Conservation (phyloP, 2,329 filamentous ascomycete genomes). For the Claviceps digitariae region DNA sequence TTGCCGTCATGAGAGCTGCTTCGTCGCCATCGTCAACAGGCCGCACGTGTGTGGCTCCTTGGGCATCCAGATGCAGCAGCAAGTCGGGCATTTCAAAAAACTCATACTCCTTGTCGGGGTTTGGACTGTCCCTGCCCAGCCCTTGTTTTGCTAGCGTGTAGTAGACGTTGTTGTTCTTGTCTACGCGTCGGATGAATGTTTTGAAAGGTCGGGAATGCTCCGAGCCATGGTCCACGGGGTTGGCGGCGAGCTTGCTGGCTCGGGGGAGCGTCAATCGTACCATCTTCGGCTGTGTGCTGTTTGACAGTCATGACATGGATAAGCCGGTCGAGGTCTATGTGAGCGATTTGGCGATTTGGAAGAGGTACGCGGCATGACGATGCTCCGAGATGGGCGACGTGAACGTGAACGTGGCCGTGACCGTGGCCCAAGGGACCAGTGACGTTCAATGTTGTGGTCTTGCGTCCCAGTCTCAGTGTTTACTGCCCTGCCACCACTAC, state of each 20-base stretch:
- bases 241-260: slow-evolving; percentile 5
- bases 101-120: slow-evolving; percentile 9
- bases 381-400: not conserved
- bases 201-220: slow-evolving; percentile 9
- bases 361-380: not conserved
- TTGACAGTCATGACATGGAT: not conserved
- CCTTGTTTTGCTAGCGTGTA: slow-evolving; percentile 14
- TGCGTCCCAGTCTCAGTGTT: no score
- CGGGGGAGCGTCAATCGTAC: slow-evolving; percentile 7
- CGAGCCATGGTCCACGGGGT: not conserved
- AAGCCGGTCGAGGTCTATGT: not conserved
- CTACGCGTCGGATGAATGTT: slow-evolving; percentile 12
- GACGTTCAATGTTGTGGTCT: no score
- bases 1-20: slow-evolving; percentile 12
- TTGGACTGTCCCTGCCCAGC: slow-evolving; percentile 2
- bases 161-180: slow-evolving; percentile 13
- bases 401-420: no score
- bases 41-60: slow-evolving; percentile 29
- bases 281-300: slow-evolving; percentile 4
- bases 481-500: no score
- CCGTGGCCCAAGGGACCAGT: no score
- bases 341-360: no score
- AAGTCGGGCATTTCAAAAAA: slow-evolving; percentile 28
- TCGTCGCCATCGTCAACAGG: slow-evolving; percentile 24
- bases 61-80: slow-evolving; percentile 39